Percentiles rank a stretch among this genome's conserved stretches.
Conservation (phyloP, 768 basidiomycete species). For the Heimioporus sp. region DNA sequence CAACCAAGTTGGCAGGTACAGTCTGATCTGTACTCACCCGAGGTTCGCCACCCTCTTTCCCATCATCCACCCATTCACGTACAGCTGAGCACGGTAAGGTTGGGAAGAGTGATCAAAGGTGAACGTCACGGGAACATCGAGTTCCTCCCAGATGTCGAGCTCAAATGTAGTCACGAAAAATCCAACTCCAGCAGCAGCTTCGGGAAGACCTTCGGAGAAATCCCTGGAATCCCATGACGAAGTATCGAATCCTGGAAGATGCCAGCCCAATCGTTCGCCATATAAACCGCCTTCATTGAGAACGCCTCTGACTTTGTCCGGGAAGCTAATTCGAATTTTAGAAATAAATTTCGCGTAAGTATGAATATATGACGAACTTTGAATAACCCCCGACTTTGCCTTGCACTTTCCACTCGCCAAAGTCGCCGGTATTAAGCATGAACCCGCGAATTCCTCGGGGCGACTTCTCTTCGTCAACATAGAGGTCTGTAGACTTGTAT, state of each 20-base stretch:
- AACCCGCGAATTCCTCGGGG: slow-evolving; percentile 81
- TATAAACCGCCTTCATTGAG: slow-evolving; percentile 73
- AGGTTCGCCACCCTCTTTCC: slow-evolving; percentile 75
- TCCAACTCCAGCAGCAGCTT: slow-evolving; percentile 63
- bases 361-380: slow-evolving; percentile 37
- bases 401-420: slow-evolving; percentile 68
- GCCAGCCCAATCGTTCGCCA: slow-evolving; percentile 73
- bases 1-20: background rate
- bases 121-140: slow-evolving; percentile 74
- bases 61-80: slow-evolving; percentile 90
- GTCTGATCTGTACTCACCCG: slow-evolving; percentile 42
- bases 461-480: slow-evolving; percentile 58
- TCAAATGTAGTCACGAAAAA: slow-evolving; percentile 80
- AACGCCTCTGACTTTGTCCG: slow-evolving; percentile 67
- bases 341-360: background rate
- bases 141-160: slow-evolving; percentile 52
- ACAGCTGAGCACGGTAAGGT: slow-evolving; percentile 69
- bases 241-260: slow-evolving; percentile 67
- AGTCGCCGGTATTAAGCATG: slow-evolving; percentile 58
- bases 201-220: slow-evolving; percentile 57
- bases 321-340: slow-evolving; percentile 48
- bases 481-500: slow-evolving; percentile 24
- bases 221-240: slow-evolving; percentile 58
- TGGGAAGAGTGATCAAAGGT: slow-evolving; percentile 62
- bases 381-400: slow-evolving; percentile 74